A percentile compares a stretch with the other conserved stretches of the same genome.
phyloP scores from a whole-genome alignment of 2,329 filamentous ascomycete species.

The Arthroderma sp. region DNA sequence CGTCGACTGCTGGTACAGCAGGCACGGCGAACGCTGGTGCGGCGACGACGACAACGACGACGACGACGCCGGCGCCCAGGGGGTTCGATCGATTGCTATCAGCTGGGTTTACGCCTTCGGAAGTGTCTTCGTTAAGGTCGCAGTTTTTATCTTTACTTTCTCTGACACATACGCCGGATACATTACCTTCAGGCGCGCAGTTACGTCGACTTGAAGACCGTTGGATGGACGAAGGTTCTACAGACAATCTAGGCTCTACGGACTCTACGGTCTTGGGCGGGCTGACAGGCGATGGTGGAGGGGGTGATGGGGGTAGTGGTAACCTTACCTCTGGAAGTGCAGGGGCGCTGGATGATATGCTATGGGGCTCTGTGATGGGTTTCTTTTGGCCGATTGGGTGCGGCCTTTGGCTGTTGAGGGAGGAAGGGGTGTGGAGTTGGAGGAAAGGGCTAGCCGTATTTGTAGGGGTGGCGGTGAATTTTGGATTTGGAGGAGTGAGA shows the following conservation, averaged over 20 bases:
- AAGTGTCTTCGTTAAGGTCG: slow-evolving; percentile 71
- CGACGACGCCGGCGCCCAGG: slow-evolving; percentile 47
- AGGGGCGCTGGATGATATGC: slow-evolving; percentile 66
- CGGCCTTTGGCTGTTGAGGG: slow-evolving; percentile 69
- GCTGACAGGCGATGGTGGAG: slow-evolving; percentile 18
- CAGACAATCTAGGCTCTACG: slow-evolving; percentile 16
- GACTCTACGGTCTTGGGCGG: slow-evolving; percentile 20
- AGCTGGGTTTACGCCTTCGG: slow-evolving; percentile 67
- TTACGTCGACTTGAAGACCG: slow-evolving; percentile 71
- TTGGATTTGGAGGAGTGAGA: slow-evolving; percentile 59
- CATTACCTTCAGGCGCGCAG: slow-evolving; percentile 66
- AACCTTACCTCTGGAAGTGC: slow-evolving; percentile 3
- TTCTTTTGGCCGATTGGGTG: slow-evolving; percentile 92
- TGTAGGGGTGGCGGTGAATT: slow-evolving; percentile 68
- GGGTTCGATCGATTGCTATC: slow-evolving; percentile 80
- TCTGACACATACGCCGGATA: slow-evolving; percentile 71
- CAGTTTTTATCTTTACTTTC: slow-evolving; percentile 82
- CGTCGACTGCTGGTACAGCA: too few species aligned
- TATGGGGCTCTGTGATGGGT: slow-evolving; percentile 78
- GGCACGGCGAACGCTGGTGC: too few species aligned
- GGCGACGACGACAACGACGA: slow-evolving; percentile 17
- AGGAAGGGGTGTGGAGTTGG: slow-evolving; percentile 76
- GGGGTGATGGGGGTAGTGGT: slow-evolving; percentile 14
- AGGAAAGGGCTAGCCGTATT: slow-evolving; percentile 77
- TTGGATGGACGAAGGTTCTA: slow-evolving; percentile 63